Evolutionary conservation across 2,329 filamentous ascomycete genomes (phyloP), one percentile per base, ranked within the genome.

Genomic region (Zymoseptoria tritici): DNA sequence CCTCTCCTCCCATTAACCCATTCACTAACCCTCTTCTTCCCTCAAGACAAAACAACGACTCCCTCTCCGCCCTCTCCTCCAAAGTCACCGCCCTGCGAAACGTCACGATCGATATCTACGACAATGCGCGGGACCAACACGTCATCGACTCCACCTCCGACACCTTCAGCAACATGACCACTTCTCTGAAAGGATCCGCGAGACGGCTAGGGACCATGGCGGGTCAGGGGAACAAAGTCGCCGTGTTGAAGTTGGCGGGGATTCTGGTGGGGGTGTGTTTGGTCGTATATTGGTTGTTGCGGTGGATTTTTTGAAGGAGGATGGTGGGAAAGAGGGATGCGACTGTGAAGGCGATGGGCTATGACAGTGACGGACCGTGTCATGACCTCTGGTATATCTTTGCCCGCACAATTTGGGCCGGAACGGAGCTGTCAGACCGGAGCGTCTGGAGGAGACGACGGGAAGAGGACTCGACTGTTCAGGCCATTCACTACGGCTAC

Each of bases 101-200:
- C 75, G 91, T 99, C 55, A 99, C 94, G 50, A 85, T 97, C 66
- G 91, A 99, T 79, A 99, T 99, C 71, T 97, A 97, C 82, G 92
- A 97, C 78, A 91, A 94, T 74, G 94, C 94, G 55, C 85, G 91
- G 60, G 85, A 90, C 68, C 93, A 97, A 70, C 85, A 89, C 66
- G 84, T 96, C 64, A 89, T 99, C 67, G 91, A 99, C 76, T 86
- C 85, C 71, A 93, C 90, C 49, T 90, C 83, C 74, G 91, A 97
- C 67, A 94, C 91, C 22, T 97, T 99, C 76, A 93, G 90, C 61
- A 88, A 86, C 69, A 91, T 99, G 83, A 83, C 85, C 42, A 87
- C 87, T 13, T 87, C 87, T 64, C 79, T 99, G 62, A 93, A 91
- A 73, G 91, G 91, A 51, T 95, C 89, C 65, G 91, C 91, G 11